Conservation (phyloP, 306 rosid genomes). For the Morella rubra region DNA sequence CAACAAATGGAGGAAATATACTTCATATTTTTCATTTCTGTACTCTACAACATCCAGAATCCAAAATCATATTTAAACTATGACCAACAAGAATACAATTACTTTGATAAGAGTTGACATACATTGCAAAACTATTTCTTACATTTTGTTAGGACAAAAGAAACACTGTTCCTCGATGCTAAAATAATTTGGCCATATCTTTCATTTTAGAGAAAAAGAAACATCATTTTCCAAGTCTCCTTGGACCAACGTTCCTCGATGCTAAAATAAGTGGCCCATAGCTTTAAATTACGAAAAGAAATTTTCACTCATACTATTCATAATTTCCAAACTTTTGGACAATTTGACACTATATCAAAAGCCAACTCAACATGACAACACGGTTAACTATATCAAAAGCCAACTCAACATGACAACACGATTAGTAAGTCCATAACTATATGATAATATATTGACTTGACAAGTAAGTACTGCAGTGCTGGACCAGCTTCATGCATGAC, state of each 20-base stretch:
- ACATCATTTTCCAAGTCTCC: too few relatives aligned
- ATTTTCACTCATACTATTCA: background rate
- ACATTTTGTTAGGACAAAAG: background rate
- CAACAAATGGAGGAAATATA: background rate
- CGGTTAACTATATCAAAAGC: background rate
- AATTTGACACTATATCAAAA: conserved; percentile 6
- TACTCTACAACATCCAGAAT: background rate
- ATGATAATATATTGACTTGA: background rate
- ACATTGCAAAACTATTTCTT: background rate
- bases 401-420: background rate
- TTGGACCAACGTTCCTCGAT: too few relatives aligned
- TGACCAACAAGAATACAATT: conserved; percentile 5
- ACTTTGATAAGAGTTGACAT: background rate
- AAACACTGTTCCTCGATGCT: background rate
- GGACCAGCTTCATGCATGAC: background rate
- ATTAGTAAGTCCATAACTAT: background rate
- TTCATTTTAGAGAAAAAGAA: background rate
- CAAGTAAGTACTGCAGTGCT: background rate
- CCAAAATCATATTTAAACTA: conserved; percentile 6
- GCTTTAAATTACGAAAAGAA: too few relatives aligned
- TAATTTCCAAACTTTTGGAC: background rate
- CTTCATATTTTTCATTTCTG: background rate
- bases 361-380: background rate
- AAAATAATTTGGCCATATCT: background rate
- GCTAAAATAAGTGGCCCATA: too few relatives aligned